These are phyloP conservation scores for Hemisphaericaspora lyxosophila DNA, from an alignment of 1,139 yeast species.

Conservation along the genomic window DNA sequence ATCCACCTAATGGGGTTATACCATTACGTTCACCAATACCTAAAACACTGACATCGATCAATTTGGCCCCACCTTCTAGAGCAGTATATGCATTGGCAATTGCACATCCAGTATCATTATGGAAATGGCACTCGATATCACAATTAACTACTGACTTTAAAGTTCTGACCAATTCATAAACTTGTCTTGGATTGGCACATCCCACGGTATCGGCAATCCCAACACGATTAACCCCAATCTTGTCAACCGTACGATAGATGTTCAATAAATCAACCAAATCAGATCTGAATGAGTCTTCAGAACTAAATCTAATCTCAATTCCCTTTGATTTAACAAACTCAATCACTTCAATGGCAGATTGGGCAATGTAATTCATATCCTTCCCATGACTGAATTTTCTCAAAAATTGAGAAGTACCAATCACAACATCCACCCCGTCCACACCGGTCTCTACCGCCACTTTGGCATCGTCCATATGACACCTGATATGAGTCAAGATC, in stretches of 20 bases:
- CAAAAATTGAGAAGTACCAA: conserved; percentile 57
- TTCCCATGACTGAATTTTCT: conserved; percentile 55
- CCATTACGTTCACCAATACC: conserved; percentile 66
- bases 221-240: conserved; percentile 58
- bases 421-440: conserved; percentile 60
- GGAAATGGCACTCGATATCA: conserved; percentile 62
- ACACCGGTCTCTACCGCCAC: conserved; percentile 62
- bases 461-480: conserved; percentile 61
- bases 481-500: conserved; percentile 57
- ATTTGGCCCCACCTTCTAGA: conserved; percentile 60
- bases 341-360: conserved; percentile 55
- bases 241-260: conserved; percentile 57
- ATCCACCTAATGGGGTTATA: conserved; percentile 60
- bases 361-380: conserved; percentile 54
- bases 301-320: conserved; percentile 54
- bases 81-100: conserved; percentile 64
- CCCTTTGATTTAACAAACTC: conserved; percentile 60
- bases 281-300: conserved; percentile 59
- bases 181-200: conserved; percentile 62
- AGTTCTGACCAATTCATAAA: conserved; percentile 58
- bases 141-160: conserved; percentile 55
- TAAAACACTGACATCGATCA: conserved; percentile 56
- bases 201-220: conserved; percentile 66
- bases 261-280: conserved; percentile 58
- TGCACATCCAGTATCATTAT: conserved; percentile 63